Evolutionary conservation across 441 rosid genomes (phyloP).

Genomic region (Daphne laureola): DNA sequence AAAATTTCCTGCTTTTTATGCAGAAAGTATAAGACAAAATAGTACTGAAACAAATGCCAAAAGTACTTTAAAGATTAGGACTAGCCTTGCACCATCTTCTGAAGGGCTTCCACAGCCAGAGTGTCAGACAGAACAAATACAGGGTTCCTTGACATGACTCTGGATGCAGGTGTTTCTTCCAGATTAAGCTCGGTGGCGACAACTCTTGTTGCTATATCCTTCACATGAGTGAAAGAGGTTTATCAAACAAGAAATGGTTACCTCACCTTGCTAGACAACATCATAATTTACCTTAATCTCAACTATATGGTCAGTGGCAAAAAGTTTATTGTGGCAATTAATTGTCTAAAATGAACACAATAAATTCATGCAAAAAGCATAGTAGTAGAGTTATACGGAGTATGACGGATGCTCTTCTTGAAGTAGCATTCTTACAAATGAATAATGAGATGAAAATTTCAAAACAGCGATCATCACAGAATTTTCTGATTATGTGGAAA

Average conservation of each 20-base stretch:
- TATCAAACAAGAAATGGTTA: not conserved
- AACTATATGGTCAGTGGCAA: no score
- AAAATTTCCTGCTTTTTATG: constrained; percentile 54
- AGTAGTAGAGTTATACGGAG: no score
- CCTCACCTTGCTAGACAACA: no score
- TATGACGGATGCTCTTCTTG: no score
- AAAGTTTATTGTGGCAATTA: no score
- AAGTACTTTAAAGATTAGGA: not conserved
- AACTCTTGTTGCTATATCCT: constrained; percentile 82
- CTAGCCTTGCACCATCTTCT: constrained; percentile 91
- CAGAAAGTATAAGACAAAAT: not conserved
- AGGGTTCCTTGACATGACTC: constrained; percentile 89
- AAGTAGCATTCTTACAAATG: no score
- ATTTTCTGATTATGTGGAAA: no score
- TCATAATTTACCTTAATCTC: no score
- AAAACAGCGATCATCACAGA: no score
- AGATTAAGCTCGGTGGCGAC: constrained; percentile 62
- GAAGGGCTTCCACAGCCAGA: constrained; percentile 89
- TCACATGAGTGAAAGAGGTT: constrained; percentile 6
- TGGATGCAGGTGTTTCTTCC: constrained; percentile 74
- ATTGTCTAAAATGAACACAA: no score
- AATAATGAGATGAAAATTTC: no score
- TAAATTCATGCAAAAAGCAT: no score
- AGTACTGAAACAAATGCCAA: not conserved
- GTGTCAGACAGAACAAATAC: constrained; percentile 84